Evolutionary conservation across 2,329 filamentous ascomycete species (phyloP).

Genomic region (Trichoderma koningiopsis): DNA sequence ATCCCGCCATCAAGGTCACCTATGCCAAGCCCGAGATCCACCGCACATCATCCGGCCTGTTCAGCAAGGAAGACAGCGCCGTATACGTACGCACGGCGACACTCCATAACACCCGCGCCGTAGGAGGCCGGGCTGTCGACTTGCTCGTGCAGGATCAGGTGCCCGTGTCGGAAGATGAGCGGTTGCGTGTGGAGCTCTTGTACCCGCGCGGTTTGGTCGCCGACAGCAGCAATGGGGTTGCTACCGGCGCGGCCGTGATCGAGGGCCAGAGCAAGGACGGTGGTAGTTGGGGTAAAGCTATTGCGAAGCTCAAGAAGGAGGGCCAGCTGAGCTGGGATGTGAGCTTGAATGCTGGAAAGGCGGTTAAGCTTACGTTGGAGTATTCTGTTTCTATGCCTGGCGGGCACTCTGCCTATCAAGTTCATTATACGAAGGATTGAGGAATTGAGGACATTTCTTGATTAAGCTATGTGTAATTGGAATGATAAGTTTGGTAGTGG

Average conservation of each 20-base stretch:
- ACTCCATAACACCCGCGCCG: slow-evolving; percentile 53
- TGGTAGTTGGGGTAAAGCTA: slow-evolving; percentile 54
- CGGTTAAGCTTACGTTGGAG: slow-evolving; percentile 60
- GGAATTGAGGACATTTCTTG: not conserved
- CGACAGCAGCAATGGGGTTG: slow-evolving; percentile 43
- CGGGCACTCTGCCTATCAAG: slow-evolving; percentile 43
- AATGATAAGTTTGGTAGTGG: not conserved
- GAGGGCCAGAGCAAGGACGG: slow-evolving; percentile 35
- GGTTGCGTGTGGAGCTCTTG: slow-evolving; percentile 53
- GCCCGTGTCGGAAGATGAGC: slow-evolving; percentile 63
- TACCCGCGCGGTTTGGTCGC: slow-evolving; percentile 50
- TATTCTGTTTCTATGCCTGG: slow-evolving; percentile 62
- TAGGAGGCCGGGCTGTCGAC: slow-evolving; percentile 43
- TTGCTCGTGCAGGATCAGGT: slow-evolving; percentile 62
- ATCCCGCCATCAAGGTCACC: slow-evolving; percentile 56
- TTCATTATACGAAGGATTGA: slow-evolving; percentile 20
- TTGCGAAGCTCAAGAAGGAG: slow-evolving; percentile 55
- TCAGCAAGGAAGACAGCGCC: slow-evolving; percentile 55
- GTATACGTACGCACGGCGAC: slow-evolving; percentile 53
- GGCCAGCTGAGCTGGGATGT: slow-evolving; percentile 64
- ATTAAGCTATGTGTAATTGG: not conserved
- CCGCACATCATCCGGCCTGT: slow-evolving; percentile 53
- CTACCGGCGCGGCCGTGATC: slow-evolving; percentile 39
- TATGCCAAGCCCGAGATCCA: slow-evolving; percentile 60
- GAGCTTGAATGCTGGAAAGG: slow-evolving; percentile 57